phyloP scores from a whole-genome alignment of 148 eudicot genomes.

The Rhododendron simsii region DNA sequence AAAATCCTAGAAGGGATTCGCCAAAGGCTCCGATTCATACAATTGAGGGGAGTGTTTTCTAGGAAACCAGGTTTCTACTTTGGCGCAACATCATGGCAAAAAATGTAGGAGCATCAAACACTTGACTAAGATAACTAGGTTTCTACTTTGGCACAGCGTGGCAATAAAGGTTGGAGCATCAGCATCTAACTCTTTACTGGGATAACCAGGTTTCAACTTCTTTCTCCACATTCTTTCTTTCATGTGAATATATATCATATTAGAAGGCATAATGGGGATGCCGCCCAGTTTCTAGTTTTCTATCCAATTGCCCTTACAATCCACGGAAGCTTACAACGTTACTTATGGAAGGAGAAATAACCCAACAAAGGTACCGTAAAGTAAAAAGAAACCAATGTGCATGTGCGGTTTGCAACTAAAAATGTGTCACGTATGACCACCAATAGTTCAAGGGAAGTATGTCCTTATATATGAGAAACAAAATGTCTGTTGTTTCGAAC shows the following conservation, averaged over 20 bases:
- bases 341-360: not conserved
- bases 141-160: not conserved
- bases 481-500: not conserved
- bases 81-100: not conserved
- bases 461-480: not conserved
- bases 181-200: not conserved
- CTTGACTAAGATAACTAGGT: not conserved
- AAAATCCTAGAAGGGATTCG: not conserved
- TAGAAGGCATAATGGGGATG: not conserved
- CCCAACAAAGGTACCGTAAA: not conserved
- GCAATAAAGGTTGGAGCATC: not conserved
- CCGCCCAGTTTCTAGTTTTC: not conserved
- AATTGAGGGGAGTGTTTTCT: not conserved
- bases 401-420: not conserved
- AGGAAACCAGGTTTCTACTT: not conserved
- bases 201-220: not conserved
- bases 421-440: not conserved
- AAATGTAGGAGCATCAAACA: not conserved
- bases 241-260: not conserved
- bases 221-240: not conserved
- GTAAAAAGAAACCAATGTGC: not conserved
- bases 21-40: not conserved
- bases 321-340: not conserved
- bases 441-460: not conserved
- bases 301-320: not conserved